phyloP scores from a whole-genome alignment of 345 rosid genomes.

The Rhizophora mangle region DNA sequence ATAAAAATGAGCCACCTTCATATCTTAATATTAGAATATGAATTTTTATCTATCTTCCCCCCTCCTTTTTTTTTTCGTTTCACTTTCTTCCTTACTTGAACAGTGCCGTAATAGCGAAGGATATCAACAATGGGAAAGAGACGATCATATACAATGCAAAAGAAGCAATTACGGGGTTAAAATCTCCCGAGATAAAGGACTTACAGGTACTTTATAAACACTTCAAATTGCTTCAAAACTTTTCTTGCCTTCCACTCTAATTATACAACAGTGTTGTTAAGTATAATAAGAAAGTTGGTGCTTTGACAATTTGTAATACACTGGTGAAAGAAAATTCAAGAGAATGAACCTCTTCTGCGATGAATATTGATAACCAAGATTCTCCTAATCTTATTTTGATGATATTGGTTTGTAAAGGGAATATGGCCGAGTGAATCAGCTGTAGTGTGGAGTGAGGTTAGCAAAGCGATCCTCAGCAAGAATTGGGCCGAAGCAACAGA shows the following conservation, averaged over 20 bases:
- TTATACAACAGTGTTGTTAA: too few relatives aligned
- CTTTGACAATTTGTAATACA: too few relatives aligned
- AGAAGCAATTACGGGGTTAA: slow-evolving; percentile 48
- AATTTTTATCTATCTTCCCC: not conserved
- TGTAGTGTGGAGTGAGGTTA: slow-evolving; percentile 65
- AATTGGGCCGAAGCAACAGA: slow-evolving; percentile 77
- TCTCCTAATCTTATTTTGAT: too few relatives aligned
- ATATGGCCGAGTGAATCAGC: slow-evolving; percentile 62
- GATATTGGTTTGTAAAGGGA: slow-evolving; percentile 33
- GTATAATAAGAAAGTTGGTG: too few relatives aligned
- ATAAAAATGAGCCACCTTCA: too few relatives aligned
- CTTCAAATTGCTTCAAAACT: too few relatives aligned
- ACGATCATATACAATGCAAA: slow-evolving; percentile 56
- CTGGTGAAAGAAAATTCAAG: too few relatives aligned
- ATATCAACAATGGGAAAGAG: slow-evolving; percentile 41
- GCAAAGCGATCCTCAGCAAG: slow-evolving; percentile 46
- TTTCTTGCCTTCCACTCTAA: too few relatives aligned
- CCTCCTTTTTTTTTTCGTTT: not conserved
- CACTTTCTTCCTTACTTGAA: not conserved
- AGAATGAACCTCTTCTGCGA: too few relatives aligned
- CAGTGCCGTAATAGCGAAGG: slow-evolving; percentile 61
- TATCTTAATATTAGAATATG: too few relatives aligned
- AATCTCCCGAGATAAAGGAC: slow-evolving; percentile 56
- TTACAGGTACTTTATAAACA: slow-evolving; percentile 39
- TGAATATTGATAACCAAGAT: too few relatives aligned